phyloP scores from a whole-genome alignment of 345 rosid genomes.

The Populus euphratica region DNA sequence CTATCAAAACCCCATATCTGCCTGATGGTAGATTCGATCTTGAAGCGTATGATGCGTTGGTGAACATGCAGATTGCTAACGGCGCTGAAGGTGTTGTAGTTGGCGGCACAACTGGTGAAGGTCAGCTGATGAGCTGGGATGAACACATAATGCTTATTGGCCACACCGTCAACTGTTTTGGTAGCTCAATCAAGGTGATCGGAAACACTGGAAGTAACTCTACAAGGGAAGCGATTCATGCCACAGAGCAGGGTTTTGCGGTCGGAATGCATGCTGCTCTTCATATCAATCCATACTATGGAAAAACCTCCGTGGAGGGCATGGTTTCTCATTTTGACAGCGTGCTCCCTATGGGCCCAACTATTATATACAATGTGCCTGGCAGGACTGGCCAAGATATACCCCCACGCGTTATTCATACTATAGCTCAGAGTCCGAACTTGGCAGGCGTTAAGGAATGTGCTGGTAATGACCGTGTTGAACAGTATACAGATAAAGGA shows the following conservation, averaged over 20 bases:
- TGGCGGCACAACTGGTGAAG: slow-evolving; percentile 94
- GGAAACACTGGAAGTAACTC: slow-evolving; percentile 92
- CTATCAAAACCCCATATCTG: slow-evolving; percentile 87
- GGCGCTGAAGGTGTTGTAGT: slow-evolving; percentile 82
- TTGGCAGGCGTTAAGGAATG: slow-evolving; percentile 81
- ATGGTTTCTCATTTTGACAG: slow-evolving; percentile 61
- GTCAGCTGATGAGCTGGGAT: slow-evolving; percentile 94
- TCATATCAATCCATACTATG: slow-evolving; percentile 89
- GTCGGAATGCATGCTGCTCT: slow-evolving; percentile 96
- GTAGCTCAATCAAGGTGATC: slow-evolving; percentile 66
- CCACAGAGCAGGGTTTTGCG: slow-evolving; percentile 86
- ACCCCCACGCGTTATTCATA: slow-evolving; percentile 52
- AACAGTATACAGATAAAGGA: slow-evolving; percentile 55
- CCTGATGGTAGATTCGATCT: slow-evolving; percentile 94
- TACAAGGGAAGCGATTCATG: slow-evolving; percentile 84
- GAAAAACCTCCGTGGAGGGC: slow-evolving; percentile 82
- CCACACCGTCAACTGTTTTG: slow-evolving; percentile 78
- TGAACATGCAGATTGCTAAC: slow-evolving; percentile 59
- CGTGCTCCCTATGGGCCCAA: slow-evolving; percentile 81
- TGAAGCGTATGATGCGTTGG: slow-evolving; percentile 74
- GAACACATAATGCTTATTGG: slow-evolving; percentile 93
- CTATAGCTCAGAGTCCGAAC: slow-evolving; percentile 54
- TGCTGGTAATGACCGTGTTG: slow-evolving; percentile 61
- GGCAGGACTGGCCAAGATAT: slow-evolving; percentile 83
- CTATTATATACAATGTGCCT: slow-evolving; percentile 80